A percentile compares a stretch with the other conserved stretches of the same genome.
These are phyloP conservation scores for Jamesozyma gamospora DNA, from an alignment of 805 yeast species.

Conservation along the genomic window DNA sequence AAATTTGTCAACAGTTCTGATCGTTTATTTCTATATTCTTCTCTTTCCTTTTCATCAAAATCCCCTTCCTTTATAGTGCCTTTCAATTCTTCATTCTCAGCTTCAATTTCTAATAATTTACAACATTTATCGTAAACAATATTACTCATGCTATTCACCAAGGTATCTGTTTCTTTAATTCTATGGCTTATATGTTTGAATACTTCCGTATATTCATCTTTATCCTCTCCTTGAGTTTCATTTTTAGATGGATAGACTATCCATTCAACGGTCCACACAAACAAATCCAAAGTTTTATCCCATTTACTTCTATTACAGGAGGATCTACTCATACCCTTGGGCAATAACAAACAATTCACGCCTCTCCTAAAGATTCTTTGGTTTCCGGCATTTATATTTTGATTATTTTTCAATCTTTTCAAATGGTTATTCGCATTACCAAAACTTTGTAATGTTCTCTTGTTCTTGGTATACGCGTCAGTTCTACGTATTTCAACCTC, in stretches of 20 bases:
- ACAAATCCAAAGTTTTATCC: conserved; percentile 51
- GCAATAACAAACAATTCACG: conserved; percentile 51
- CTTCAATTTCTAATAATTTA: conserved; percentile 9
- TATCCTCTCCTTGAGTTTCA: neutral
- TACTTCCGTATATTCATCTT: conserved; percentile 12
- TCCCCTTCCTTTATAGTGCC: neutral
- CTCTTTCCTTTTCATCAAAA: neutral
- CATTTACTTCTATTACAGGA: conserved; percentile 55
- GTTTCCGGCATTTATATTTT: neutral
- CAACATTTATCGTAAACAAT: conserved; percentile 22
- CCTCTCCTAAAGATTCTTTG: conserved; percentile 43
- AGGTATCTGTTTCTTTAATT: conserved; percentile 26
- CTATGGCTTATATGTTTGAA: conserved; percentile 32
- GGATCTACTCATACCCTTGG: conserved; percentile 67
- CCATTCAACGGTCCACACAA: conserved; percentile 80
- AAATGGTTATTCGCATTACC: conserved; percentile 16
- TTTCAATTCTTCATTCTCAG: neutral
- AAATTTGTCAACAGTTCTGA: conserved; percentile 8
- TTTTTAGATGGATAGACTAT: conserved; percentile 29
- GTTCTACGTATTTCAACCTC: conserved; percentile 46
- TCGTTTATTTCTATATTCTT: conserved; percentile 11
- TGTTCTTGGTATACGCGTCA: conserved; percentile 39
- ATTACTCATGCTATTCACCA: conserved; percentile 27
- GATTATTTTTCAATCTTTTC: conserved; percentile 3
- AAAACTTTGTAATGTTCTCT: conserved; percentile 31